Evolutionary conservation across 352 stramenopile genomes (phyloP).

Genomic region (Globisporangium camurandrum): DNA sequence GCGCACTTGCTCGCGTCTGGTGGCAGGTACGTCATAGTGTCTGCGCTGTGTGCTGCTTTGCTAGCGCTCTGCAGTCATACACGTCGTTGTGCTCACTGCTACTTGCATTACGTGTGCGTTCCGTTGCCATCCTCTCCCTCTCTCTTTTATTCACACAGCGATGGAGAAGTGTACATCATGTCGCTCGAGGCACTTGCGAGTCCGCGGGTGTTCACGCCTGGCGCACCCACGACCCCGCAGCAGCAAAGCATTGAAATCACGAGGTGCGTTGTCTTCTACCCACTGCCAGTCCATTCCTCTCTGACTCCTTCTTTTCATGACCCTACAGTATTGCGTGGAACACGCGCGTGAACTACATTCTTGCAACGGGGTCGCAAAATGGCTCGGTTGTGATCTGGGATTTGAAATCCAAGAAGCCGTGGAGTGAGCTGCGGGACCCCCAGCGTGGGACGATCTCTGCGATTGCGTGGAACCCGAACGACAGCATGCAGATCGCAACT

Average conservation of each 20-base stretch:
- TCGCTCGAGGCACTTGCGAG: constrained; percentile 87
- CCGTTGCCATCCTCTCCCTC: neutral
- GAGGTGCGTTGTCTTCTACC: constrained; percentile 19
- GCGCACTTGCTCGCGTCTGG: constrained; percentile 91
- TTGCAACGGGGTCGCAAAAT: constrained; percentile 92
- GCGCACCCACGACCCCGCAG: constrained; percentile 48
- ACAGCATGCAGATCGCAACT: constrained; percentile 96
- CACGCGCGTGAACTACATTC: constrained; percentile 96
- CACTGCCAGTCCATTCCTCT: neutral
- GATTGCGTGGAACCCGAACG: constrained; percentile 96
- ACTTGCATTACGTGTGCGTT: neutral
- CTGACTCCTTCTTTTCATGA: neutral
- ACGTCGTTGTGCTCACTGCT: neutral
- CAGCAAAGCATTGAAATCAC: constrained; percentile 83
- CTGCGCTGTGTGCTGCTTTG: neutral
- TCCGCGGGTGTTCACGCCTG: constrained; percentile 87
- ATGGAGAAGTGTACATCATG: constrained; percentile 95
- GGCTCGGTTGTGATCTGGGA: constrained; percentile 96
- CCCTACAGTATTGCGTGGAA: constrained; percentile 92
- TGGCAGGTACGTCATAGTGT: constrained; percentile 29
- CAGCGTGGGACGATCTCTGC: constrained; percentile 86
- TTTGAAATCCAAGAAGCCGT: constrained; percentile 96
- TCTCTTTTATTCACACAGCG: constrained; percentile 28
- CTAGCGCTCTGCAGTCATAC: no score
- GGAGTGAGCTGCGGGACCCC: constrained; percentile 94